A percentile compares a stretch with the other conserved stretches of the same genome.
Evolutionary conservation across 2,329 filamentous ascomycete genomes (phyloP).

Genomic region (Xylaria digitata): DNA sequence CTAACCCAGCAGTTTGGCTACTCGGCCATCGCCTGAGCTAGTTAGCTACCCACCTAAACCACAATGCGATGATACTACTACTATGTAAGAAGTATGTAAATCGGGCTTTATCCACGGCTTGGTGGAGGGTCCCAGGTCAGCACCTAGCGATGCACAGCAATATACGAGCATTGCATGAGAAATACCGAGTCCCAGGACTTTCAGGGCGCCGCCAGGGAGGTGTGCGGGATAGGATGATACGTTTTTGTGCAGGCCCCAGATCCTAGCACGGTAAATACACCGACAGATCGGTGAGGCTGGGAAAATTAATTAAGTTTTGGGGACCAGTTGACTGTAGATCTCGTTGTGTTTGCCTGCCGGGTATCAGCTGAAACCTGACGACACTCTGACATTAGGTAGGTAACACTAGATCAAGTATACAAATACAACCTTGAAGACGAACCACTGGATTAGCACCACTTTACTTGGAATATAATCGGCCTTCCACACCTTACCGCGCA

Average conservation of each 20-base stretch:
- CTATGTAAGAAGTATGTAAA: too few species aligned
- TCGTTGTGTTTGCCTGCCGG: slow-evolving; percentile 25
- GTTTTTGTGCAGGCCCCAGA: slow-evolving; percentile 25
- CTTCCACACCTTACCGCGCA: neutral
- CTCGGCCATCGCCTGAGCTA: slow-evolving; percentile 6
- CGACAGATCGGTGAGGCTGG: slow-evolving; percentile 27
- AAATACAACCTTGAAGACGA: slow-evolving; percentile 30
- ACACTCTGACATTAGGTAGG: neutral
- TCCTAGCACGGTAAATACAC: slow-evolving; percentile 25
- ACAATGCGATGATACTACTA: neutral
- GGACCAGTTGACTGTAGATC: slow-evolving; percentile 8
- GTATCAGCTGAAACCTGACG: slow-evolving; percentile 19
- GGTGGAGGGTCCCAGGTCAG: slow-evolving; percentile 1
- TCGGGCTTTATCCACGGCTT: slow-evolving; percentile 1
- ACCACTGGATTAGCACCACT: slow-evolving; percentile 9
- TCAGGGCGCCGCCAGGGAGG: too few species aligned
- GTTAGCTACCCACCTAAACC: slow-evolving; percentile 2
- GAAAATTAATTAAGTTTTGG: neutral
- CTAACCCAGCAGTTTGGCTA: neutral
- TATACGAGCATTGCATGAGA: slow-evolving; percentile 26
- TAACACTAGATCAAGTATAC: slow-evolving; percentile 1
- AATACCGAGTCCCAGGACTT: slow-evolving; percentile 26
- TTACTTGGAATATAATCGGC: slow-evolving; percentile 4
- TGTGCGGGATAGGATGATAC: slow-evolving; percentile 4
- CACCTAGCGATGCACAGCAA: slow-evolving; percentile 17